Percentiles rank a stretch among this genome's conserved stretches.
Evolutionary conservation across 2,329 filamentous ascomycete species (phyloP).

Genomic region (Acrocalymma vagum): DNA sequence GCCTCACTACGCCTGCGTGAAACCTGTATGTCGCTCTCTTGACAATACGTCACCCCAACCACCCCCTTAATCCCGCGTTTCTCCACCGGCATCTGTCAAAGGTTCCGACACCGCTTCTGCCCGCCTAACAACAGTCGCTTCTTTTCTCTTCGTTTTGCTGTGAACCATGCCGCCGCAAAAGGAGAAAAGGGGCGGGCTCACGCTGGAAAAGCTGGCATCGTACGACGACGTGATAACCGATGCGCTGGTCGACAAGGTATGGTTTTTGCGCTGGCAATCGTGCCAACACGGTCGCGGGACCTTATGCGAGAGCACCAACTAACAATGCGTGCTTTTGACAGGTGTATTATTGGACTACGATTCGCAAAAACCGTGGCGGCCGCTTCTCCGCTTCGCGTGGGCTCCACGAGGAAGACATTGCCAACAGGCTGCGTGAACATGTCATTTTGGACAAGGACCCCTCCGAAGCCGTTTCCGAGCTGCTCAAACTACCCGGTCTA

Average conservation of each 20-base stretch:
- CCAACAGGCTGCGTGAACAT: constrained; percentile 67
- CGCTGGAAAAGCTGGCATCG: constrained; percentile 83
- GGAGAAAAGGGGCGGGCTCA: constrained; percentile 76
- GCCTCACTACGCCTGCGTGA: constrained; percentile 17
- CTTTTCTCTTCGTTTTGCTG: constrained; percentile 6
- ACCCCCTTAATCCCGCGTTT: constrained; percentile 29
- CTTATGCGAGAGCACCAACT: constrained; percentile 13
- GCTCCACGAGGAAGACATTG: constrained; percentile 71
- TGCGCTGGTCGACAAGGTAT: constrained; percentile 91
- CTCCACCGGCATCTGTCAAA: no score
- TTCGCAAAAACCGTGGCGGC: constrained; percentile 88
- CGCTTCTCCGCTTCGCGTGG: constrained; percentile 87
- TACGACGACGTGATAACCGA: constrained; percentile 98
- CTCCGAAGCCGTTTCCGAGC: constrained; percentile 72
- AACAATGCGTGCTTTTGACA: constrained; percentile 48
- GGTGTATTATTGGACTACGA: constrained; percentile 96
- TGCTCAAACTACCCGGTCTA: constrained; percentile 78
- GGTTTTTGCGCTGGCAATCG: constrained; percentile 37
- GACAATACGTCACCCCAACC: constrained; percentile 42
- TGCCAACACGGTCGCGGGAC: constrained; percentile 17
- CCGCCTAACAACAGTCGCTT: background rate
- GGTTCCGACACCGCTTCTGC: constrained; percentile 7
- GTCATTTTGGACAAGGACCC: constrained; percentile 80
- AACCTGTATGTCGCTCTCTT: constrained; percentile 26
- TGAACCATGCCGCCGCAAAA: constrained; percentile 53